Evolutionary conservation across 1,139 yeast genomes (phyloP), one percentile per base, ranked within the genome.

Genomic region (Debaryomyces sp.): DNA sequence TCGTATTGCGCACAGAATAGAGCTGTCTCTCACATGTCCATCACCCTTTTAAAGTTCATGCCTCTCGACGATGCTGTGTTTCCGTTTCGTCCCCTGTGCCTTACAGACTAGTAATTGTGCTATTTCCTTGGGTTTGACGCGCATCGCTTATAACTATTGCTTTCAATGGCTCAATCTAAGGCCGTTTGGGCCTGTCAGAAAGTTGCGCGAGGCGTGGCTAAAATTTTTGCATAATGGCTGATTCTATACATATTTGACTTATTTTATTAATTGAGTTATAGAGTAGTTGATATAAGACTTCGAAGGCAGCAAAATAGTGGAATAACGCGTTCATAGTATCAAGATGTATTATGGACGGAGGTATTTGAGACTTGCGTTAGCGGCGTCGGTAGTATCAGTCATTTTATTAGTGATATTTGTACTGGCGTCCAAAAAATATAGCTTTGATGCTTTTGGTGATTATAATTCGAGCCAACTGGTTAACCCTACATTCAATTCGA

Each of bases 291-390:
- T 10, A 22, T n/a, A 21, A 21, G 24, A 18, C 21, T 12, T 22
- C 4, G 9, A n/a, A 21, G 12, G n/a, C 22, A 9, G 37, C 10
- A 21, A 21, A 35, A 12, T 35, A 22, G 15, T 22, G 22, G 17
- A 35, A 35, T 35, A 21, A 35, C 38, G 7, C 38, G 26, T 35
- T 35, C 38, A 35, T 35, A 9, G 35, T 21, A 35, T 35, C 38
- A 35, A 21, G 12, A 35, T 35, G 38, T 35, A 35, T 35, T 35
- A 35, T 35, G 38, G 38, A 35, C 38, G 38, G 26, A 35, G 38
- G 17, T 35, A 35, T 35, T 35, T 35, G 22, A 35, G 38, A 21
- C 17, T 35, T 17, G 38, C 17, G 9, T 12, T 35, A 4, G 22
- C 26, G 4, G 38, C 38, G 9, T 6, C 12, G 17, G 38, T 5